phyloP scores from a whole-genome alignment of 2,329 filamentous ascomycete genomes.

The Nigrospora osmanthi region DNA sequence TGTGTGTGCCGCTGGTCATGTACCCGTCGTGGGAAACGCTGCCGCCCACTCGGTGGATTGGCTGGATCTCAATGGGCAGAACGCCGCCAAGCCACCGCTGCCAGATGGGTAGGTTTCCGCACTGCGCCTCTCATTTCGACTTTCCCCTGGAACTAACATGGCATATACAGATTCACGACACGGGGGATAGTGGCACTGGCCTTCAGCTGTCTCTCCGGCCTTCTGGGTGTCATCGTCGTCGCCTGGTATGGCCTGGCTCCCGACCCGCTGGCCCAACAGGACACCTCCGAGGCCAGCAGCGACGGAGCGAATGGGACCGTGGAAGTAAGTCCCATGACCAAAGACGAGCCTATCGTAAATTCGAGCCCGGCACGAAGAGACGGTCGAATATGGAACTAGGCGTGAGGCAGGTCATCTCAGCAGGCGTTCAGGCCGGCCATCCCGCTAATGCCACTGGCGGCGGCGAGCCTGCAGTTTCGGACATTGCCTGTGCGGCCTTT shows the following conservation, averaged over 20 bases:
- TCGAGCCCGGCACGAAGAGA: too few relatives aligned
- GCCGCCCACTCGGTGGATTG: slow-evolving; percentile 61
- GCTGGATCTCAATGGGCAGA: slow-evolving; percentile 56
- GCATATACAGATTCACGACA: slow-evolving; percentile 48
- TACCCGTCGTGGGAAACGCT: slow-evolving; percentile 60
- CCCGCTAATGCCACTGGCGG: too few relatives aligned
- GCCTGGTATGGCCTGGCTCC: slow-evolving; percentile 38
- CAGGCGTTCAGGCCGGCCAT: too few relatives aligned
- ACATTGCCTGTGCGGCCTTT: too few relatives aligned
- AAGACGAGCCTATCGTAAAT: too few relatives aligned
- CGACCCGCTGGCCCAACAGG: background rate
- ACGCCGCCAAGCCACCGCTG: slow-evolving; percentile 43
- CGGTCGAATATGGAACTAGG: too few relatives aligned
- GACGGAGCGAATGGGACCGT: background rate
- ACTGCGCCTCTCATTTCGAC: background rate
- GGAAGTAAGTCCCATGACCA: too few relatives aligned
- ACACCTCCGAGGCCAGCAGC: background rate
- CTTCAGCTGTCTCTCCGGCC: slow-evolving; percentile 61
- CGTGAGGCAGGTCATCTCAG: too few relatives aligned
- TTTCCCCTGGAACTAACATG: slow-evolving; percentile 1
- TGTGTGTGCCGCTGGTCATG: slow-evolving; percentile 43
- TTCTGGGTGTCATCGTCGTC: slow-evolving; percentile 61
- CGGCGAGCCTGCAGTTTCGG: too few relatives aligned
- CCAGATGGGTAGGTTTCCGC: slow-evolving; percentile 49
- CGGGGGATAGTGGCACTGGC: slow-evolving; percentile 67